Evolutionary conservation across 2,329 filamentous ascomycete genomes (phyloP).

Genomic region (Neonectria hederae): DNA sequence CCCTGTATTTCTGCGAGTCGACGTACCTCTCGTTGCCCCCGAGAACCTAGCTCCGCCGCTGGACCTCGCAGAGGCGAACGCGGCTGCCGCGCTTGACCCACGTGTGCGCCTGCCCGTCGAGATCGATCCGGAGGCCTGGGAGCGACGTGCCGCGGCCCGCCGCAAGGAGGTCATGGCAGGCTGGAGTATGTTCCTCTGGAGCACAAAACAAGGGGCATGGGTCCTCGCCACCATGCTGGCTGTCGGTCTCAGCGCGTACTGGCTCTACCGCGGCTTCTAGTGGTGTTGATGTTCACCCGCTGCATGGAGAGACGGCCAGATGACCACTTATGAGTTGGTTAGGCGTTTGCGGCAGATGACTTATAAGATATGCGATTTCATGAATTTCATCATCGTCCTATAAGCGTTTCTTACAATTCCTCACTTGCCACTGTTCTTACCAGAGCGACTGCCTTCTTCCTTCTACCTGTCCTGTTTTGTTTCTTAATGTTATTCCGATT

Average conservation of each 20-base stretch:
- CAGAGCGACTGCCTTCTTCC: neutral
- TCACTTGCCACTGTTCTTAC: neutral
- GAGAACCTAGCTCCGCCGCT: slow-evolving; percentile 51
- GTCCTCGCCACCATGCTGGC: slow-evolving; percentile 55
- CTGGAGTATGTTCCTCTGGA: slow-evolving; percentile 65
- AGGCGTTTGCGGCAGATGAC: neutral
- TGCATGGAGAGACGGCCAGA: neutral
- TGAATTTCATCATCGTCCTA: neutral
- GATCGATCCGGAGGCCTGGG: slow-evolving; percentile 65
- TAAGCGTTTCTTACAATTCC: neutral
- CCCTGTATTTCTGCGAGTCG: slow-evolving; percentile 77
- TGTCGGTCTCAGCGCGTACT: slow-evolving; percentile 57
- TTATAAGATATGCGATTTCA: neutral
- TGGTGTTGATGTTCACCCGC: neutral
- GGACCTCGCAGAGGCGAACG: slow-evolving; percentile 26
- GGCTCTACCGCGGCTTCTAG: slow-evolving; percentile 44
- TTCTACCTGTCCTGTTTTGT: neutral
- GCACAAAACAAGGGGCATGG: slow-evolving; percentile 60
- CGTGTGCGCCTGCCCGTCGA: slow-evolving; percentile 59
- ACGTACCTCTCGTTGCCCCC: slow-evolving; percentile 67
- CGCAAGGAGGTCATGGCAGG: slow-evolving; percentile 59
- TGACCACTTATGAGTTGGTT: neutral
- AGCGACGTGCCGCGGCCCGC: slow-evolving; percentile 57
- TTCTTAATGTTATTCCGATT: neutral
- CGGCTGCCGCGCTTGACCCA: slow-evolving; percentile 50